phyloP scores from a whole-genome alignment of 306 rosid genomes.

The Cajanus cajan region DNA sequence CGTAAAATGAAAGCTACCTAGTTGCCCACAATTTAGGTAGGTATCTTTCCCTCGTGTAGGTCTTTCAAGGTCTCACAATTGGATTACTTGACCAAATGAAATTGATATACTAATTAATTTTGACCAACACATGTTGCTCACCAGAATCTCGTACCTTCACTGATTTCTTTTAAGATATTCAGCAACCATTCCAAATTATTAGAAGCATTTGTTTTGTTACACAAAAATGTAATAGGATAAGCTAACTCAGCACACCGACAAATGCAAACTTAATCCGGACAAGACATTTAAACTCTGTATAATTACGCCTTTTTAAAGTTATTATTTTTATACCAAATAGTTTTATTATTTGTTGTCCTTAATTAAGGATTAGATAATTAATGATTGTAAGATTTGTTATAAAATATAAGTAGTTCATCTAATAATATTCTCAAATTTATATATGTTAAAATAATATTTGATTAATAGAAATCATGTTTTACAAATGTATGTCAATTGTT shows the following conservation, averaged over 20 bases:
- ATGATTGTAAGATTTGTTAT: no score
- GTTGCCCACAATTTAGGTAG: background rate
- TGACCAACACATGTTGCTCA: background rate
- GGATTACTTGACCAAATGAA: background rate
- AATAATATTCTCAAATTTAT: no score
- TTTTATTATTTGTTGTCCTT: no score
- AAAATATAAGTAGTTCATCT: no score
- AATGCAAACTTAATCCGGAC: background rate
- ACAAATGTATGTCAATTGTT: no score
- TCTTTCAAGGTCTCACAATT: background rate
- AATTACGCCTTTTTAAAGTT: background rate
- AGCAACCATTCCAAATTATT: background rate
- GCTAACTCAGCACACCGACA: background rate
- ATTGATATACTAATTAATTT: background rate
- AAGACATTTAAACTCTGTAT: background rate
- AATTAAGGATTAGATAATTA: no score
- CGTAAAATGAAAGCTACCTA: background rate
- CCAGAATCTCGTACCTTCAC: background rate
- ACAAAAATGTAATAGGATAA: background rate
- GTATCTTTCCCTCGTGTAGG: background rate
- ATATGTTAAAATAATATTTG: no score
- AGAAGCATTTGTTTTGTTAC: background rate
- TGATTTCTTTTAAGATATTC: background rate
- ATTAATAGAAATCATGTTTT: no score
- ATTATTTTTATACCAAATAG: background rate